A percentile compares a stretch with the other conserved stretches of the same genome.
Conservation (phyloP, 75 land plant genomes). For the Sequoiadendron giganteum region DNA sequence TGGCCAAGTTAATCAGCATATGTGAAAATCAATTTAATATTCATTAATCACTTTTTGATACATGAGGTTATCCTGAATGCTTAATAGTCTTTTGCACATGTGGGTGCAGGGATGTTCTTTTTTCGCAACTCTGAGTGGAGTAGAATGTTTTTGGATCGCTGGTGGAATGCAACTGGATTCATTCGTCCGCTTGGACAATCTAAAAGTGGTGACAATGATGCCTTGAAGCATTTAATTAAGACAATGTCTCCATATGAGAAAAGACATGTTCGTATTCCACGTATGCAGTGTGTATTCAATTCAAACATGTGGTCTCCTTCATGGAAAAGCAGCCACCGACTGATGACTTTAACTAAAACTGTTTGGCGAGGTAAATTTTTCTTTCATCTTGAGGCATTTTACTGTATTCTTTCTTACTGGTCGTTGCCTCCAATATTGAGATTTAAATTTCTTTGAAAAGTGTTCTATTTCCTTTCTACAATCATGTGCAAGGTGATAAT, state of each 20-base stretch:
- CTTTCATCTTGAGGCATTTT: neutral
- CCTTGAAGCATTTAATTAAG: conserved; percentile 44
- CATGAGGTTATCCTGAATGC: neutral
- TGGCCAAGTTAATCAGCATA: neutral
- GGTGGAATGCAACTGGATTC: conserved; percentile 71
- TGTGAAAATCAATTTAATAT: neutral
- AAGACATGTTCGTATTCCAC: conserved; percentile 48
- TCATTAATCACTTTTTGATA: neutral
- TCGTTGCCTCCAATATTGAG: neutral
- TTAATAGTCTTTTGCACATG: neutral
- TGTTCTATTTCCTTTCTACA: neutral
- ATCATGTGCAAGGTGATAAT: neutral
- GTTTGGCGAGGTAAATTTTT: conserved; percentile 61
- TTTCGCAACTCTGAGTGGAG: conserved; percentile 66
- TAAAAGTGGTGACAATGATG: conserved; percentile 76
- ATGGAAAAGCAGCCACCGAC: conserved; percentile 49
- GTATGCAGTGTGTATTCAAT: conserved; percentile 75
- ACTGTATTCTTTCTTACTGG: neutral
- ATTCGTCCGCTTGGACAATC: conserved; percentile 45
- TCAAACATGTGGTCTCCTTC: conserved; percentile 67
- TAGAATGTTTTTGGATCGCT: conserved; percentile 47
- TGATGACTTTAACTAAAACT: conserved; percentile 44
- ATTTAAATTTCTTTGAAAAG: neutral
- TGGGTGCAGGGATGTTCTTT: conserved; percentile 59
- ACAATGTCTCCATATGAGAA: conserved; percentile 32